Evolutionary conservation across 1,139 yeast genomes (phyloP), one percentile per base, ranked within the genome.

Genomic region (Geotrichum siamense): DNA sequence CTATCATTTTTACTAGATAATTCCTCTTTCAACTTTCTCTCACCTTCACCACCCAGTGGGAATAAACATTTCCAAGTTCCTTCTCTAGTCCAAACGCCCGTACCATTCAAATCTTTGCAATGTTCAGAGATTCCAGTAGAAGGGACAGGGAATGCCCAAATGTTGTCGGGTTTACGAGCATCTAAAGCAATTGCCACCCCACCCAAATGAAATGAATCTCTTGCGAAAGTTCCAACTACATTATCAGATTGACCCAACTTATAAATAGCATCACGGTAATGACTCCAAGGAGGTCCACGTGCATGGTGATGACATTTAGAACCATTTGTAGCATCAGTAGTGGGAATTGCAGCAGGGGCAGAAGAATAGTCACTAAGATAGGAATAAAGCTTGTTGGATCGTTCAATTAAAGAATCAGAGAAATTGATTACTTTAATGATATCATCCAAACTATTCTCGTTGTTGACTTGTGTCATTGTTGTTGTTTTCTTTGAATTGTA

Each of bases 51-150:
- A 21, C 42, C 44, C 16, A 12, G 8, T 19, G 95, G 94, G 64
- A 87, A 82, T 44, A 87, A 66, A 63, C 96, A 87, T 57, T 87
- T 73, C 96, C 96, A 87, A 61, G 78, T 73, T 0, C 96, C 96
- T 21, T 61, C 61, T 35, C 72, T 68, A 55, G 83, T 91, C 94
- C 95, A 87, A 6, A 79, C 78, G 0, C 86, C 74, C 16, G 73
- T 67, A 1, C 96, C 96, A 3, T 76, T 65, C 38, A 73, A 68
- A 27, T 74, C 74, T 54, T 72, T 56, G 61, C 96, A 87, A 38
- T 75, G 71, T 48, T 75, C 70, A 59, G 79, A 84, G 50, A 75
- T 72, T 41, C 72, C 63, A 1, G 74, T 66, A 0, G 80, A 69
- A 1, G 96, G 96, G 6, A 75, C 70, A 8, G 79, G 79, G 51